These are phyloP conservation scores for Tylopilus intermedius DNA, from an alignment of 768 basidiomycete species.

Conservation along the genomic window DNA sequence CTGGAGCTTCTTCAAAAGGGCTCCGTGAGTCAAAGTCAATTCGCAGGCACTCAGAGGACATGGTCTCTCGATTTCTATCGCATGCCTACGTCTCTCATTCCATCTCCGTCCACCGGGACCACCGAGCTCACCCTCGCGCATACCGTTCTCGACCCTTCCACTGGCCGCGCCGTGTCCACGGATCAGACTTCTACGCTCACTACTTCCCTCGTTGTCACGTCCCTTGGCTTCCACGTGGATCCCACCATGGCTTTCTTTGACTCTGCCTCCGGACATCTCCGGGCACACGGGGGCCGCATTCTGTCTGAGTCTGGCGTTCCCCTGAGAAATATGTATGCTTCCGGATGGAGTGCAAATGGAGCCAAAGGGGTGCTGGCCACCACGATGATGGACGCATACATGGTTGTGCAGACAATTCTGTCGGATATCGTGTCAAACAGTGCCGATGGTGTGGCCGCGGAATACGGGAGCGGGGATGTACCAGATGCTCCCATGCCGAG, in stretches of 20 bases:
- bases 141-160: conserved; percentile 50
- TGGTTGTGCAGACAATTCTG: conserved; percentile 66
- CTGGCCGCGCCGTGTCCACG: conserved; percentile 48
- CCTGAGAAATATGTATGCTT: conserved; percentile 72
- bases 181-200: conserved; percentile 45
- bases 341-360: conserved; percentile 91
- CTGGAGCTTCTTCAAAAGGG: conserved; percentile 65
- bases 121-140: conserved; percentile 54
- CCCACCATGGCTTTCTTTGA: conserved; percentile 58
- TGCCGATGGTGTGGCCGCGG: conserved; percentile 16
- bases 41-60: conserved; percentile 52
- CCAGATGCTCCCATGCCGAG: conserved; percentile 30
- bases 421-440: conserved; percentile 42
- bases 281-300: conserved; percentile 49
- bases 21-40: conserved; percentile 37
- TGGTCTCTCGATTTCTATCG: conserved; percentile 85
- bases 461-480: conserved; percentile 1
- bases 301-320: conserved; percentile 34
- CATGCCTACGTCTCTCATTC: conserved; percentile 50
- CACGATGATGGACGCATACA: conserved; percentile 91
- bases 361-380: conserved; percentile 88
- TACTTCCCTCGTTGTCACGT: conserved; percentile 82
- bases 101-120: conserved; percentile 17
- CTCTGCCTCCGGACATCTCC: conserved; percentile 48
- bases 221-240: conserved; percentile 80